phyloP scores from a whole-genome alignment of 1,284 basidiomycete genomes.

The Thelephora terrestris region DNA sequence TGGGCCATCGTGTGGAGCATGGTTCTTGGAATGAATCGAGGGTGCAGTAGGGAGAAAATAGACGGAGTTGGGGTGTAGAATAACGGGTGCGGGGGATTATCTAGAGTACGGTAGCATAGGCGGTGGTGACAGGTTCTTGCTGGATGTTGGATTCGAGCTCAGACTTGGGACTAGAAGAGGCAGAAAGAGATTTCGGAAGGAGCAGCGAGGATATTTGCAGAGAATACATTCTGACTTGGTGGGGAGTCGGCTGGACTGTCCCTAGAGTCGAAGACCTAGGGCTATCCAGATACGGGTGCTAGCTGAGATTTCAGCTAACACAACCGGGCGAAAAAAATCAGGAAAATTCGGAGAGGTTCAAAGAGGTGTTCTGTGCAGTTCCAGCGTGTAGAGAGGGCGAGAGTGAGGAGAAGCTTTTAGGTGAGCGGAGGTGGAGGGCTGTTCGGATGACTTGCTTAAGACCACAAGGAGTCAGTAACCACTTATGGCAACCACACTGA shows the following conservation, averaged over 20 bases:
- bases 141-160: constrained; percentile 15
- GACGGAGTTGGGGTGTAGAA: constrained; percentile 17
- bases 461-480: neutral
- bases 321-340: neutral
- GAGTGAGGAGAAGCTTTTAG: neutral
- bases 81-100: constrained; percentile 11
- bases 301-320: neutral
- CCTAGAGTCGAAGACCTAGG: constrained; percentile 24
- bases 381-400: too few relatives aligned
- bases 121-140: constrained; percentile 11
- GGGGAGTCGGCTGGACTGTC: constrained; percentile 17
- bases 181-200: constrained; percentile 10
- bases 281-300: constrained; percentile 16
- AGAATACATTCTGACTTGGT: constrained; percentile 18
- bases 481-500: neutral
- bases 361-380: too few relatives aligned
- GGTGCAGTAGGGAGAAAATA: constrained; percentile 8
- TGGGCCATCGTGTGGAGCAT: constrained; percentile 53
- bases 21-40: constrained; percentile 37
- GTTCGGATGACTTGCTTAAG: neutral
- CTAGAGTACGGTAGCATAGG: constrained; percentile 21
- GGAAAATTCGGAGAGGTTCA: too few relatives aligned
- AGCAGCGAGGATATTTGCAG: constrained; percentile 15
- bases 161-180: constrained; percentile 4
- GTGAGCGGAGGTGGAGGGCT: neutral